phyloP scores from a whole-genome alignment of 2,329 filamentous ascomycete genomes.

The Trichocomaceae sp. region DNA sequence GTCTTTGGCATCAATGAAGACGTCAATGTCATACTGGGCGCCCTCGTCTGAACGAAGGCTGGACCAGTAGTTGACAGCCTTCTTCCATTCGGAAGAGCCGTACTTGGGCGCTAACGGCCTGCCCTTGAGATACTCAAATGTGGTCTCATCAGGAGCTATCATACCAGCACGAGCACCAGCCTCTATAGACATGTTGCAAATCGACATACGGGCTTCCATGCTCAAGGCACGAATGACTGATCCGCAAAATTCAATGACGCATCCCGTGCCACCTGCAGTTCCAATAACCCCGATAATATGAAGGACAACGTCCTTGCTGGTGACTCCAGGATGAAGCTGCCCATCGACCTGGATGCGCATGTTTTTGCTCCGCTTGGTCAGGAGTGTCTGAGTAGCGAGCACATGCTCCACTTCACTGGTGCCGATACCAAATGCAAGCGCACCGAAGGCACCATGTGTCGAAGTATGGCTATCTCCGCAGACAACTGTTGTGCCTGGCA shows the following conservation, averaged over 20 bases:
- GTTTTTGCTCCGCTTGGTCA: slow-evolving; percentile 94
- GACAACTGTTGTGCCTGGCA: slow-evolving; percentile 92
- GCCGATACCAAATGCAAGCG: slow-evolving; percentile 92
- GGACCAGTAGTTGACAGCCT: slow-evolving; percentile 81
- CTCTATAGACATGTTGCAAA: slow-evolving; percentile 99
- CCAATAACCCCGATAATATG: slow-evolving; percentile 90
- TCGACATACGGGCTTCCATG: slow-evolving; percentile 98
- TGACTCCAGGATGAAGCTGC: slow-evolving; percentile 80
- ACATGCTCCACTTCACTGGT: slow-evolving; percentile 99
- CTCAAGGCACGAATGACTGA: slow-evolving; percentile 83
- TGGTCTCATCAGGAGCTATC: slow-evolving; percentile 90
- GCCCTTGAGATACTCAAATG: slow-evolving; percentile 91
- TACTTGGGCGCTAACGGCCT: slow-evolving; percentile 79
- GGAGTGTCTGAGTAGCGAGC: slow-evolving; percentile 88
- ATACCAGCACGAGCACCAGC: slow-evolving; percentile 91
- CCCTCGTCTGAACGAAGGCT: slow-evolving; percentile 77
- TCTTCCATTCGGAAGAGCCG: slow-evolving; percentile 82
- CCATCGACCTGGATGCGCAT: slow-evolving; percentile 97
- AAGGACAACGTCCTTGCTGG: slow-evolving; percentile 91
- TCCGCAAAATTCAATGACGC: slow-evolving; percentile 95
- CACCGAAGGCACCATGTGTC: slow-evolving; percentile 92
- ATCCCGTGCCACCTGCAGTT: slow-evolving; percentile 87
- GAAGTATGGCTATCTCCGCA: slow-evolving; percentile 98
- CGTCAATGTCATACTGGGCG: slow-evolving; percentile 82
- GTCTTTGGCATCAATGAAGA: slow-evolving; percentile 86